These are phyloP conservation scores for Alnus rubra DNA, from an alignment of 306 rosid genomes.

Conservation along the genomic window DNA sequence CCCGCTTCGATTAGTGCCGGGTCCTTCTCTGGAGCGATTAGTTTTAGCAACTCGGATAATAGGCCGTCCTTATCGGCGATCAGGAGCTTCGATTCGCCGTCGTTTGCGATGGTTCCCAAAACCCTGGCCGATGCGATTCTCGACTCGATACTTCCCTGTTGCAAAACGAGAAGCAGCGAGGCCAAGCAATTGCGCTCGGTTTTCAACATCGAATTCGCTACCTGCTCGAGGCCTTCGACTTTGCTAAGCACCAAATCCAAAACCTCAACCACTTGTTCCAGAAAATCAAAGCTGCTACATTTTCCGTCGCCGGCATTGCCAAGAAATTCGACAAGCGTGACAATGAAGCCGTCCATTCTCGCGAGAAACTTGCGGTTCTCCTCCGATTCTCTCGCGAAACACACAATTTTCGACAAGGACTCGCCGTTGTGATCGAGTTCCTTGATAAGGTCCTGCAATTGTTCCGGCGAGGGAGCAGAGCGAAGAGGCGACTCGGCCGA, in stretches of 20 bases:
- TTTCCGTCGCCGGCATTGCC: slow-evolving; percentile 48
- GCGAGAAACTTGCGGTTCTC: slow-evolving; percentile 62
- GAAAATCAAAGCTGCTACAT: slow-evolving; percentile 26
- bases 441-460: slow-evolving; percentile 39
- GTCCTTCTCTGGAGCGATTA: slow-evolving; percentile 48
- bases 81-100: slow-evolving; percentile 60
- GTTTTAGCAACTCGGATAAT: slow-evolving; percentile 46
- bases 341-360: slow-evolving; percentile 42
- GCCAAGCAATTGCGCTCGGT: slow-evolving; percentile 38
- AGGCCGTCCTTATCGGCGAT: slow-evolving; percentile 66
- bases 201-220: slow-evolving; percentile 41
- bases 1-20: slow-evolving; percentile 49
- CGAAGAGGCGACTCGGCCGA: slow-evolving; percentile 32
- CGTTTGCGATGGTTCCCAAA: slow-evolving; percentile 48
- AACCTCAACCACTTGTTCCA: slow-evolving; percentile 46
- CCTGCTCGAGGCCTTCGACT: slow-evolving; percentile 35
- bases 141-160: slow-evolving; percentile 48
- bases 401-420: slow-evolving; percentile 42
- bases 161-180: slow-evolving; percentile 55
- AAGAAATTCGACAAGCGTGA: slow-evolving; percentile 52
- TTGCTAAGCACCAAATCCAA: slow-evolving; percentile 49
- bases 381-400: slow-evolving; percentile 59
- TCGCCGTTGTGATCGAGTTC: slow-evolving; percentile 17
- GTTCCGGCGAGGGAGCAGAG: slow-evolving; percentile 36
- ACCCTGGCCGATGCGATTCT: slow-evolving; percentile 53